Conservation (phyloP, 176 grass and related monocot species). For the Oropetium thomaeum region DNA sequence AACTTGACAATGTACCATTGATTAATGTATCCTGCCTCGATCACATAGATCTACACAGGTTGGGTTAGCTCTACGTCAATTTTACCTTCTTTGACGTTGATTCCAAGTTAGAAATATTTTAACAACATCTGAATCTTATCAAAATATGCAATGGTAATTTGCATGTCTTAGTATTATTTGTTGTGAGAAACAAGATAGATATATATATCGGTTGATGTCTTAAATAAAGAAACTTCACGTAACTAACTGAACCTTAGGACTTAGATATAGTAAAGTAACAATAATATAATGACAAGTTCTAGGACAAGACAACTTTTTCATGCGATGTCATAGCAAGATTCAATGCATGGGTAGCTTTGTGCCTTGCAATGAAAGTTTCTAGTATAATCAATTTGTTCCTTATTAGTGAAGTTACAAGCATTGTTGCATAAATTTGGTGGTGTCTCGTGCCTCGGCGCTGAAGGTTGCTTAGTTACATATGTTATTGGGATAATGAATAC, state of each 20-base stretch:
- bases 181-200: not conserved
- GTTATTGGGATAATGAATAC: too few relatives aligned
- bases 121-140: not conserved
- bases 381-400: too few relatives aligned
- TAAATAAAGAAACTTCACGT: not conserved
- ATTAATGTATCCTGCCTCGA: not conserved
- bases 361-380: not conserved
- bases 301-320: not conserved
- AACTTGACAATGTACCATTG: not conserved
- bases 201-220: too few relatives aligned
- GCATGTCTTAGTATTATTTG: too few relatives aligned
- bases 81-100: not conserved
- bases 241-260: not conserved
- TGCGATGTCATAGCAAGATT: not conserved
- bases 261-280: not conserved
- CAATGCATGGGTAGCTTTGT: not conserved
- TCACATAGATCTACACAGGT: not conserved
- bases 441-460: too few relatives aligned
- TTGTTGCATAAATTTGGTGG: too few relatives aligned
- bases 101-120: not conserved
- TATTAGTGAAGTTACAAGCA: too few relatives aligned
- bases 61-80: not conserved
- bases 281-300: not conserved
- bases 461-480: too few relatives aligned
- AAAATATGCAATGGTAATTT: not conserved